Evolutionary conservation across 768 basidiomycete species (phyloP).

Genomic region (Lactarius indigo): DNA sequence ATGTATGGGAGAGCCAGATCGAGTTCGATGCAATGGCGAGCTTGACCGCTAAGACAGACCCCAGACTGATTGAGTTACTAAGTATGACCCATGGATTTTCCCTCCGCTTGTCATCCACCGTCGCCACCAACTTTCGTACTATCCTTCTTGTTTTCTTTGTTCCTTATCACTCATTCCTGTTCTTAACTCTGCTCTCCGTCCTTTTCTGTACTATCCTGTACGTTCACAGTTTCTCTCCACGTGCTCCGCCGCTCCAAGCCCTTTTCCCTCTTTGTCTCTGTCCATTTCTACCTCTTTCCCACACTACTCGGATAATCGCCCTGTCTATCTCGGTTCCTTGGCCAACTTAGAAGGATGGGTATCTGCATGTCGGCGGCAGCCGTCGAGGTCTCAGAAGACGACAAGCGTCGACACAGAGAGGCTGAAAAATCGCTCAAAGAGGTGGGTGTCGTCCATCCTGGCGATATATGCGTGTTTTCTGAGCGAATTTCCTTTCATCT

Average conservation of each 20-base stretch:
- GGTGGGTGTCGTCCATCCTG: conserved; percentile 38
- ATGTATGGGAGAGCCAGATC: too few species aligned
- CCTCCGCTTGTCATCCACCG: conserved; percentile 2
- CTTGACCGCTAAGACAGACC: background rate
- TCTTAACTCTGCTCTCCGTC: background rate
- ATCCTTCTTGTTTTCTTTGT: conserved; percentile 7
- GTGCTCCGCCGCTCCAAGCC: background rate
- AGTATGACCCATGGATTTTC: background rate
- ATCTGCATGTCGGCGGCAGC: conserved; percentile 52
- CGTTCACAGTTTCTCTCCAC: background rate
- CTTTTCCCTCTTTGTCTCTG: background rate
- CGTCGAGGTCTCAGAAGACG: conserved; percentile 64
- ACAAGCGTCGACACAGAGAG: conserved; percentile 59
- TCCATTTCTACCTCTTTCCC: background rate
- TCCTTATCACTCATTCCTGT: background rate
- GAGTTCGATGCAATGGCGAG: background rate
- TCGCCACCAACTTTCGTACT: background rate
- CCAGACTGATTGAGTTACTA: background rate
- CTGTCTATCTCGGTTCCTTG: background rate
- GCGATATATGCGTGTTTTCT: conserved; percentile 6
- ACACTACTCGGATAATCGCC: background rate
- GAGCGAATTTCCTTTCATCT: background rate
- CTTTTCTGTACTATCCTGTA: conserved; percentile 1
- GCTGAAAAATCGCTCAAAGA: conserved; percentile 78
- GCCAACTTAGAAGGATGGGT: conserved; percentile 18